These are phyloP conservation scores for Groenewaldozyma sp. DNA, from an alignment of 1,139 yeast species.

Conservation along the genomic window DNA sequence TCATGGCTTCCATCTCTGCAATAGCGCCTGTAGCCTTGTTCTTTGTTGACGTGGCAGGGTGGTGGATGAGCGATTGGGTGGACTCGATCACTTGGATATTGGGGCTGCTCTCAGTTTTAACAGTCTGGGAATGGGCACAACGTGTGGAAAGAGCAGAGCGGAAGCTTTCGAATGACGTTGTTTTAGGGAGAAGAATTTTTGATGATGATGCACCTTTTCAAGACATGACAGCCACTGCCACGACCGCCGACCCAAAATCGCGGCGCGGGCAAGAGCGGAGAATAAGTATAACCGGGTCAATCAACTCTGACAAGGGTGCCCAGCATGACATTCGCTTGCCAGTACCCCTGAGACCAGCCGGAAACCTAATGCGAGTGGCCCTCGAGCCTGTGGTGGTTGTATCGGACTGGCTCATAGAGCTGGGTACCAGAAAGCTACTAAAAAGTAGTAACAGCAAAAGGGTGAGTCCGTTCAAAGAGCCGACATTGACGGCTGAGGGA, in stretches of 20 bases:
- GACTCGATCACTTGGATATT: conserved; percentile 66
- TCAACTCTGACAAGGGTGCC: neutral
- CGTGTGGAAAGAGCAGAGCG: conserved; percentile 50
- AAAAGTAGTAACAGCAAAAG: too few relatives aligned
- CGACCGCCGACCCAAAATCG: neutral
- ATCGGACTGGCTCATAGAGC: neutral
- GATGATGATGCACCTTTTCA: conserved; percentile 36
- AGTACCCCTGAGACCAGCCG: too few relatives aligned
- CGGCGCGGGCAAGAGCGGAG: neutral
- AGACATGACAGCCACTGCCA: neutral
- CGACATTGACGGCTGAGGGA: too few relatives aligned
- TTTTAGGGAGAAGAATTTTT: conserved; percentile 64
- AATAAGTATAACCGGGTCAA: neutral
- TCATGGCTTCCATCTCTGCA: conserved; percentile 47
- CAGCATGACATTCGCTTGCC: too few relatives aligned
- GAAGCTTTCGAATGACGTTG: conserved; percentile 56
- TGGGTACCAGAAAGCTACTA: neutral
- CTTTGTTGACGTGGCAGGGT: conserved; percentile 65
- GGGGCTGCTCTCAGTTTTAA: conserved; percentile 58
- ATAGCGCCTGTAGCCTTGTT: conserved; percentile 56
- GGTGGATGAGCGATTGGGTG: conserved; percentile 63
- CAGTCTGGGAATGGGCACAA: conserved; percentile 84
- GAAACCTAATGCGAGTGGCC: too few relatives aligned
- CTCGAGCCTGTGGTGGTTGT: neutral
- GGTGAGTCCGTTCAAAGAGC: too few relatives aligned